phyloP scores from a whole-genome alignment of 352 stramenopile genomes.

The Globisporangium nunn region DNA sequence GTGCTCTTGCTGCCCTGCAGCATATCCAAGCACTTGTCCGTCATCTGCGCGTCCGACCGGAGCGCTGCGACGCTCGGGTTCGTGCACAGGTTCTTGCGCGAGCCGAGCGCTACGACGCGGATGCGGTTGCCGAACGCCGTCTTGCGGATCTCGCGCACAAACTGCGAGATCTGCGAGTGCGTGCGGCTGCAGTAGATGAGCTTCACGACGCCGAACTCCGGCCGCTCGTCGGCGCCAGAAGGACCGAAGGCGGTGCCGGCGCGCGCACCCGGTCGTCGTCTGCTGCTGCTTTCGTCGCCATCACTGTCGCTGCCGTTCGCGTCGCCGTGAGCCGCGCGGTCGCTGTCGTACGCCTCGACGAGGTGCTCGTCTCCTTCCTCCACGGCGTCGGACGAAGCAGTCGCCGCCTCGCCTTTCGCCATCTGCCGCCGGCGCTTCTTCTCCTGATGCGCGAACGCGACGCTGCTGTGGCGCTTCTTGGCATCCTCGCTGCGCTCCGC shows the following conservation, averaged over 20 bases:
- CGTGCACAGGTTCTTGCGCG: slow-evolving; percentile 80
- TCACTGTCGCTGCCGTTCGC: slow-evolving; percentile 24
- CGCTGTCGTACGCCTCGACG: slow-evolving; percentile 76
- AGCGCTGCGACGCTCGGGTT: slow-evolving; percentile 66
- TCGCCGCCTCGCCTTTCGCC: neutral
- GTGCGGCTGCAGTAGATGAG: slow-evolving; percentile 90
- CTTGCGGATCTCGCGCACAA: slow-evolving; percentile 83
- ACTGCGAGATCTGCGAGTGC: slow-evolving; percentile 87
- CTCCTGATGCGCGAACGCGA: slow-evolving; percentile 62
- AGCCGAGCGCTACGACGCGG: slow-evolving; percentile 75
- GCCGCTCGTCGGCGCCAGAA: slow-evolving; percentile 11
- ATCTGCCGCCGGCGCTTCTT: slow-evolving; percentile 20
- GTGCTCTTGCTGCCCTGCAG: slow-evolving; percentile 57
- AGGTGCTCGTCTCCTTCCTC: slow-evolving; percentile 44
- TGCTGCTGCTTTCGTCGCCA: slow-evolving; percentile 20
- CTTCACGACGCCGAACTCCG: slow-evolving; percentile 50
- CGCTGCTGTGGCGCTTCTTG: slow-evolving; percentile 64
- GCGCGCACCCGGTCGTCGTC: neutral
- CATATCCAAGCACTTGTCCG: slow-evolving; percentile 83
- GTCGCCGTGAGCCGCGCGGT: slow-evolving; percentile 13
- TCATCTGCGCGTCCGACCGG: slow-evolving; percentile 71
- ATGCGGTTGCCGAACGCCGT: slow-evolving; percentile 61
- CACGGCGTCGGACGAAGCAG: neutral
- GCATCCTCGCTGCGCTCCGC: slow-evolving; percentile 26
- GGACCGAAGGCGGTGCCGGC: neutral